These are phyloP conservation scores for Achlya hypogyna DNA, from an alignment of 352 stramenopile species.

Conservation along the genomic window DNA sequence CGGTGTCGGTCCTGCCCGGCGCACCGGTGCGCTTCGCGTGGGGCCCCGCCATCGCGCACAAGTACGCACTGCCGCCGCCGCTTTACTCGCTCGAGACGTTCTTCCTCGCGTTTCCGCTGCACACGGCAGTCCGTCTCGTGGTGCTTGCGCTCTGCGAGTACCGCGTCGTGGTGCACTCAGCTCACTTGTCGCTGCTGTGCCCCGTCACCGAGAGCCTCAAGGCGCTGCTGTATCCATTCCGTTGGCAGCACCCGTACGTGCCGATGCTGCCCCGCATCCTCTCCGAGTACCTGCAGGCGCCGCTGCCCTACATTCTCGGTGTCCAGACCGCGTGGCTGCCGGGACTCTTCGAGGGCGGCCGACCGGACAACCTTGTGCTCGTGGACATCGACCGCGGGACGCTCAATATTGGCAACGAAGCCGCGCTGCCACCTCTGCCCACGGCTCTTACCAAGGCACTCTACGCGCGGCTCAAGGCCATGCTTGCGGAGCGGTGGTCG, in stretches of 20 bases:
- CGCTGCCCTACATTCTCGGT: conserved; percentile 72
- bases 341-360: conserved; percentile 49
- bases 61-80: conserved; percentile 49
- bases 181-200: conserved; percentile 61
- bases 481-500: conserved; percentile 29
- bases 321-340: conserved; percentile 66
- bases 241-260: conserved; percentile 80
- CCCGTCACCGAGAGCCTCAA: conserved; percentile 66
- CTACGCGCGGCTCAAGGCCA: conserved; percentile 36
- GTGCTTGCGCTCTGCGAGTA: conserved; percentile 69
- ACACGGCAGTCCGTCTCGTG: conserved; percentile 58
- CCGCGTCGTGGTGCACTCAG: conserved; percentile 67
- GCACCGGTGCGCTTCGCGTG: neutral
- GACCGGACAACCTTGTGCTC: conserved; percentile 73
- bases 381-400: conserved; percentile 66
- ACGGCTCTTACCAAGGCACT: conserved; percentile 38
- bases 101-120: conserved; percentile 68
- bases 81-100: conserved; percentile 60
- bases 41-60: neutral
- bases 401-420: conserved; percentile 40
- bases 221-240: conserved; percentile 75
- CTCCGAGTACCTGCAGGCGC: conserved; percentile 76
- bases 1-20: conserved; percentile 29
- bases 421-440: conserved; percentile 38
- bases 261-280: conserved; percentile 70